Percentiles rank a stretch among this genome's conserved stretches.
Evolutionary conservation across 2,329 filamentous ascomycete species (phyloP).

Genomic region (Magnaporthiopsis poae): DNA sequence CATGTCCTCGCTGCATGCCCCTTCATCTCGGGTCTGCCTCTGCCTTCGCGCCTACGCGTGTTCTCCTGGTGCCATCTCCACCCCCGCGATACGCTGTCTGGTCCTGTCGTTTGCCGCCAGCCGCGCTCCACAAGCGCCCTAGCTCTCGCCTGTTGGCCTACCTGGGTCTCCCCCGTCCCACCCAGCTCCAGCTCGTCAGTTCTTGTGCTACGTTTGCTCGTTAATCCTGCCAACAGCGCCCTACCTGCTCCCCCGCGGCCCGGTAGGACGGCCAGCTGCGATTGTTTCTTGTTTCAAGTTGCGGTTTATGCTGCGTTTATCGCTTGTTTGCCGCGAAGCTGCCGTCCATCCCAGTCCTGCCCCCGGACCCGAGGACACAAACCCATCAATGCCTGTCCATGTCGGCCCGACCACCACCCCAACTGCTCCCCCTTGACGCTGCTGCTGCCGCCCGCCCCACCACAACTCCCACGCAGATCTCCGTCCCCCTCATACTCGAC

Average conservation of each 20-base stretch:
- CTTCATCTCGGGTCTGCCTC: neutral
- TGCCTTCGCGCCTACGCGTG: neutral
- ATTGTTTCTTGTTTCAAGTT: constrained; percentile 6
- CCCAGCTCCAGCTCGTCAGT: neutral
- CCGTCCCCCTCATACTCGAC: neutral
- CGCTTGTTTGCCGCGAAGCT: constrained; percentile 2
- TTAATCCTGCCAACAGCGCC: neutral
- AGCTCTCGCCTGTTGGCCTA: neutral
- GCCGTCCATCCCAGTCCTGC: neutral
- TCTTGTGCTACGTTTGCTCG: too few species aligned
- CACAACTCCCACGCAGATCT: neutral
- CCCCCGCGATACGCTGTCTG: neutral
- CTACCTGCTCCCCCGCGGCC: neutral
- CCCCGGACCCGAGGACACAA: neutral
- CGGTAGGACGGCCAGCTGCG: neutral
- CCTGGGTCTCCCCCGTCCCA: neutral
- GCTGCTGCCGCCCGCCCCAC: neutral
- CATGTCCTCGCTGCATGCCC: neutral
- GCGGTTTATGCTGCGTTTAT: neutral
- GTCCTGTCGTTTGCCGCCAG: constrained; percentile 1
- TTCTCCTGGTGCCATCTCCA: neutral
- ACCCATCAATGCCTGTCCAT: neutral
- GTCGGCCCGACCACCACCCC: neutral
- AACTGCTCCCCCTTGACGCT: neutral
- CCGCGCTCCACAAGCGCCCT: neutral